Conservation (phyloP, 805 yeast species). For the Crinitomyces ghanaensis region DNA sequence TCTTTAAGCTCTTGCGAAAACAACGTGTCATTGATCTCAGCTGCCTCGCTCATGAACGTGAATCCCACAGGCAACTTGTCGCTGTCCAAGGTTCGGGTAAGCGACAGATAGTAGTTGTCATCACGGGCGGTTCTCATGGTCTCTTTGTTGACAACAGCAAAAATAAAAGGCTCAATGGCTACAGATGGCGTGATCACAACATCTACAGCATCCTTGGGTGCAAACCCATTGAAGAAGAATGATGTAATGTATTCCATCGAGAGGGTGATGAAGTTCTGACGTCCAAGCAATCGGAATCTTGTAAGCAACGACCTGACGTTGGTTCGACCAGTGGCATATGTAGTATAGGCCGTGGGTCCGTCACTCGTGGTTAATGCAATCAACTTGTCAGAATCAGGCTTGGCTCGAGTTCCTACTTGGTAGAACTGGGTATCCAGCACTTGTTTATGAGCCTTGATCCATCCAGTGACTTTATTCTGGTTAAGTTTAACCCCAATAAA, state of each 20-base stretch:
- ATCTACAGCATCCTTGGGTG: conserved; percentile 45
- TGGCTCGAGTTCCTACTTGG: conserved; percentile 49
- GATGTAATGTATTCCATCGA: conserved; percentile 51
- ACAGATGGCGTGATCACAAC: conserved; percentile 49
- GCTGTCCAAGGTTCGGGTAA: conserved; percentile 70
- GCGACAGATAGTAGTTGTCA: conserved; percentile 67
- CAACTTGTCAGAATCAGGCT: conserved; percentile 2
- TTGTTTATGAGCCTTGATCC: conserved; percentile 40
- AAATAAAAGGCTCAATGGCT: conserved; percentile 55
- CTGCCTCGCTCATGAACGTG: conserved; percentile 82
- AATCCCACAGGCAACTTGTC: conserved; percentile 60
- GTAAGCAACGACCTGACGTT: conserved; percentile 55
- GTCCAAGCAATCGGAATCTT: conserved; percentile 54
- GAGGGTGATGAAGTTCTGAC: conserved; percentile 70
- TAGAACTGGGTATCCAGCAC: conserved; percentile 57
- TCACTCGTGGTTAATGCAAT: conserved; percentile 9
- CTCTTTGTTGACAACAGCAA: conserved; percentile 76
- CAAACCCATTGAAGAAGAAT: conserved; percentile 35
- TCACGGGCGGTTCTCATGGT: conserved; percentile 69
- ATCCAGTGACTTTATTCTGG: conserved; percentile 39
- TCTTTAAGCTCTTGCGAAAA: conserved; percentile 36
- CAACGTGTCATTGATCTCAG: conserved; percentile 64
- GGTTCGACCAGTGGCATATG: conserved; percentile 84
- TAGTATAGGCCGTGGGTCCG: conserved; percentile 40
- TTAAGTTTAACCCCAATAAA: conserved; percentile 52